Evolutionary conservation across 352 stramenopile species (phyloP).

Genomic region (Phytophthora rubi): DNA sequence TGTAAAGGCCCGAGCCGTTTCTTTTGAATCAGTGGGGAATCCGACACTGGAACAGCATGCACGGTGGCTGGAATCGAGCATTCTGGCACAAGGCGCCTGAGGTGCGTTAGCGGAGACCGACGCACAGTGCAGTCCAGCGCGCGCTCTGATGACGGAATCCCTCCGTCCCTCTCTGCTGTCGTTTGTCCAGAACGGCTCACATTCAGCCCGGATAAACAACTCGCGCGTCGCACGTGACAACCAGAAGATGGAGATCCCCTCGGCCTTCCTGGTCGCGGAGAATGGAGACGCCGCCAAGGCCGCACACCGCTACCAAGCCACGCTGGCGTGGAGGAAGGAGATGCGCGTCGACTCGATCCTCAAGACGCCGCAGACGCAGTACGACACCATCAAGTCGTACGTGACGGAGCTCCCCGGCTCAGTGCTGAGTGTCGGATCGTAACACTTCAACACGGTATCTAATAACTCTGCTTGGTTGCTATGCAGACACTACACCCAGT

Average conservation of each 20-base stretch:
- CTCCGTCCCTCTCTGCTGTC: conserved; percentile 8
- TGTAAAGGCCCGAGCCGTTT: conserved; percentile 31
- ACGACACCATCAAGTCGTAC: conserved; percentile 74
- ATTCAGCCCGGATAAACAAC: conserved; percentile 25
- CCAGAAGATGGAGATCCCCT: conserved; percentile 30
- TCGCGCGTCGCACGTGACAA: conserved; percentile 18
- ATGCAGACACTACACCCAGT: conserved; percentile 78
- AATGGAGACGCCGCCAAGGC: conserved; percentile 66
- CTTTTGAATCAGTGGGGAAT: not conserved
- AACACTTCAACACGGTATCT: not conserved
- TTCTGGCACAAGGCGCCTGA: conserved; percentile 11
- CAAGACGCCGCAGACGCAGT: conserved; percentile 56
- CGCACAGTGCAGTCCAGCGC: not conserved
- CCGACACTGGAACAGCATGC: not conserved
- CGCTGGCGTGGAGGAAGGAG: conserved; percentile 76
- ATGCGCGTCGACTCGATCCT: conserved; percentile 76
- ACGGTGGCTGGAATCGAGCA: not conserved
- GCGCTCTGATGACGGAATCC: conserved; percentile 13
- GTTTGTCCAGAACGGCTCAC: conserved; percentile 30
- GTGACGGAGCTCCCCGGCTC: conserved; percentile 19
- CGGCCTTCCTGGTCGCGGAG: conserved; percentile 73
- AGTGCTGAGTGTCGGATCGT: not conserved
- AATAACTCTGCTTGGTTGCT: conserved; percentile 4
- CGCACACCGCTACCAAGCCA: conserved; percentile 63
- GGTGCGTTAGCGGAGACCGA: conserved; percentile 12